Percentiles rank a stretch among this genome's conserved stretches.
Conservation (phyloP, 805 yeast genomes). For the Aciculoconidium aculeatum region DNA sequence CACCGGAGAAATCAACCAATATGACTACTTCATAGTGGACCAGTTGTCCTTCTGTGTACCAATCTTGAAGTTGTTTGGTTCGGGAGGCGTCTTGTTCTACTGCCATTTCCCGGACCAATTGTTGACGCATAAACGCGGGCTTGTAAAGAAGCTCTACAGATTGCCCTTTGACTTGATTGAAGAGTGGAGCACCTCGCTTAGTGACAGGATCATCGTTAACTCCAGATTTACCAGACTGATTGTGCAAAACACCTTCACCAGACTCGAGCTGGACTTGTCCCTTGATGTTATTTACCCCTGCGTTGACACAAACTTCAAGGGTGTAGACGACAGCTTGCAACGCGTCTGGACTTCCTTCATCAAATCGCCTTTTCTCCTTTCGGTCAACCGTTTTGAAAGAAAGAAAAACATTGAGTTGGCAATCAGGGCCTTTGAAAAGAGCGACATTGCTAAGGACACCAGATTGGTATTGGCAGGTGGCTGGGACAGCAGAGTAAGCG, state of each 20-base stretch:
- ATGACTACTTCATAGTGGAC: slow-evolving; percentile 79
- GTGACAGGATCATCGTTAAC: slow-evolving; percentile 84
- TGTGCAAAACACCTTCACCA: slow-evolving; percentile 58
- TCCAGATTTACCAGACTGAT: slow-evolving; percentile 74
- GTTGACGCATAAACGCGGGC: slow-evolving; percentile 53
- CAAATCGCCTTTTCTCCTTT: slow-evolving; percentile 45
- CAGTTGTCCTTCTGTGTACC: slow-evolving; percentile 86
- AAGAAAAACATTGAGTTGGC: slow-evolving; percentile 83
- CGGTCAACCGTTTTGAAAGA: slow-evolving; percentile 84
- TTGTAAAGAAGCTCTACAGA: slow-evolving; percentile 62
- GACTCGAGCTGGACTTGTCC: slow-evolving; percentile 36
- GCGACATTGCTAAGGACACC: slow-evolving; percentile 26
- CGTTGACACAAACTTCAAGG: slow-evolving; percentile 44
- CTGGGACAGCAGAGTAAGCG: slow-evolving; percentile 68
- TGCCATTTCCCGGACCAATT: slow-evolving; percentile 95
- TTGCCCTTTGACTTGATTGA: slow-evolving; percentile 81
- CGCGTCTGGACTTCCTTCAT: slow-evolving; percentile 32
- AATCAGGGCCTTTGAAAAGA: slow-evolving; percentile 54
- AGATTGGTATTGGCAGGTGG: slow-evolving; percentile 82
- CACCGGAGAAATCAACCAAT: slow-evolving; percentile 41
- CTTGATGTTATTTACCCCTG: slow-evolving; percentile 64
- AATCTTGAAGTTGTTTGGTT: slow-evolving; percentile 44
- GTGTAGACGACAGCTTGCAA: slow-evolving; percentile 17
- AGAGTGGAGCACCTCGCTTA: slow-evolving; percentile 66
- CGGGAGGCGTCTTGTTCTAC: slow-evolving; percentile 58